A percentile compares a stretch with the other conserved stretches of the same genome.
Conservation (phyloP, 1,139 yeast genomes). For the Saccharomyces hybrid region DNA sequence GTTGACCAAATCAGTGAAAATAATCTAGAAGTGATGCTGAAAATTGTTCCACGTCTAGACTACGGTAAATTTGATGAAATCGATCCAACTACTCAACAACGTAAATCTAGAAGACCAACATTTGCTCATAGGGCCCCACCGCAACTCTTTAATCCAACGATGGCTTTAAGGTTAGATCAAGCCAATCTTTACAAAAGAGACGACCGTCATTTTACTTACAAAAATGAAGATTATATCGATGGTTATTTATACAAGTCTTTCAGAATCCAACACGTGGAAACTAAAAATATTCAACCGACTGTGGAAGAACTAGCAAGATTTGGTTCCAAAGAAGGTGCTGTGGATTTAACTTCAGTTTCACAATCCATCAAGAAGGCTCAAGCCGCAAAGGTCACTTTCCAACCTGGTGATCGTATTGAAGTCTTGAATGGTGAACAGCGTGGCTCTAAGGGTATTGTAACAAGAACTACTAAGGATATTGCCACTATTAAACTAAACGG, state of each 20-base stretch:
- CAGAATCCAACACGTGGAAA: conserved; percentile 71
- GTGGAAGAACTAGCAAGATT: conserved; percentile 84
- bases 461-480: conserved; percentile 40
- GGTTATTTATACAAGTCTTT: conserved; percentile 85
- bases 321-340: conserved; percentile 63
- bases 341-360: conserved; percentile 80
- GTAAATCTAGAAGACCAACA: conserved; percentile 43
- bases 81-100: conserved; percentile 43
- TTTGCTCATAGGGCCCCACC: conserved; percentile 70
- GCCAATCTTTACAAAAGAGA: conserved; percentile 62
- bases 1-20: conserved; percentile 91
- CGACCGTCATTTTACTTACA: conserved; percentile 63
- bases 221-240: conserved; percentile 81
- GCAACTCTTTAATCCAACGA: conserved; percentile 73
- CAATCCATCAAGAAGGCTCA: conserved; percentile 67
- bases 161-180: conserved; percentile 57
- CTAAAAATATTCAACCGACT: conserved; percentile 79
- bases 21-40: conserved; percentile 87
- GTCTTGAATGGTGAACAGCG: conserved; percentile 90
- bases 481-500: conserved; percentile 41
- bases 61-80: conserved; percentile 66
- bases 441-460: conserved; percentile 77
- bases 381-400: conserved; percentile 56
- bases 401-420: conserved; percentile 92
- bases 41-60: conserved; percentile 87